A percentile compares a stretch with the other conserved stretches of the same genome.
Evolutionary conservation across 148 eudicot genomes (phyloP).

Genomic region (Silene latifolia): DNA sequence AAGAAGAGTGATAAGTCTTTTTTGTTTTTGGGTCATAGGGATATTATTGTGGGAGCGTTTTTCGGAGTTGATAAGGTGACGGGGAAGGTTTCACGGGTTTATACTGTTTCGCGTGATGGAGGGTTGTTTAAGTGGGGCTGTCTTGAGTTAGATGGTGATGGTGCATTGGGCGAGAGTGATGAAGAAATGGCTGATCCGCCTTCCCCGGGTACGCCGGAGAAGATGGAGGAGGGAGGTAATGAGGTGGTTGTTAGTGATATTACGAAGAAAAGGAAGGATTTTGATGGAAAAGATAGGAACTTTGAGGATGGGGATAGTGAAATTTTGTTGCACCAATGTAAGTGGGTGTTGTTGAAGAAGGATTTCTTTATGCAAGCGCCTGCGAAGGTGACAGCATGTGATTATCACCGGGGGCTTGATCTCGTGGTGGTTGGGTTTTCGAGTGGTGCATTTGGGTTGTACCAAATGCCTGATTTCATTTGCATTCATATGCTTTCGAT

Average conservation of each 20-base stretch:
- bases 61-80: constrained; percentile 71
- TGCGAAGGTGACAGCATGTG: constrained; percentile 70
- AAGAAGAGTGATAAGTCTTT: constrained; percentile 42
- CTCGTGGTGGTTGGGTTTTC: constrained; percentile 86
- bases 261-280: constrained; percentile 60
- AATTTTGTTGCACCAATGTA: constrained; percentile 49
- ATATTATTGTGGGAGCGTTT: constrained; percentile 59
- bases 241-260: constrained; percentile 4
- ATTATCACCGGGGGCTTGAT: constrained; percentile 74
- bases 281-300: constrained; percentile 35
- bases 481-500: constrained; percentile 84
- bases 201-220: constrained; percentile 85
- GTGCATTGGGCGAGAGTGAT: constrained; percentile 22
- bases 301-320: constrained; percentile 34
- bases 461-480: constrained; percentile 91
- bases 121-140: constrained; percentile 69
- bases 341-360: constrained; percentile 86
- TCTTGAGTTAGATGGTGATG: constrained; percentile 27
- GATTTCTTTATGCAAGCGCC: constrained; percentile 87
- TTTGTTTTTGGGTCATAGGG: constrained; percentile 87
- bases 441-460: constrained; percentile 84
- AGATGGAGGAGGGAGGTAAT: constrained; percentile 29
- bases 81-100: constrained; percentile 44
- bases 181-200: constrained; percentile 50
- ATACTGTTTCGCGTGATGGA: constrained; percentile 81